These are phyloP conservation scores for Leccinum barrowsii DNA, from an alignment of 768 basidiomycete genomes.

Conservation along the genomic window DNA sequence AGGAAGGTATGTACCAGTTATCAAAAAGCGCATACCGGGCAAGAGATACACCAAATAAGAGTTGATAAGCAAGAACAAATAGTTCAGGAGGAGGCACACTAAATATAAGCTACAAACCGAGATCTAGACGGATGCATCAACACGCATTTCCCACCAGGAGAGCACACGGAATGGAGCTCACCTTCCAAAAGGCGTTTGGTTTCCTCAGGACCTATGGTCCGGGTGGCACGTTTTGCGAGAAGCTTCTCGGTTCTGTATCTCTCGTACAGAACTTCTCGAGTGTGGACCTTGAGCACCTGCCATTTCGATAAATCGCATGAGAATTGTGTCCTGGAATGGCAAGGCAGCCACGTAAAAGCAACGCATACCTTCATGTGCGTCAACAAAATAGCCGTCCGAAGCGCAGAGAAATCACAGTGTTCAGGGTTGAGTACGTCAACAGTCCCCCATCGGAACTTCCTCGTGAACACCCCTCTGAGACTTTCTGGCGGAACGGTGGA, in stretches of 20 bases:
- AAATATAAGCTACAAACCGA: constrained; percentile 41
- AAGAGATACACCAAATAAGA: constrained; percentile 8
- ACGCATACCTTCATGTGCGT: constrained; percentile 71
- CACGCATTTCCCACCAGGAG: constrained; percentile 21
- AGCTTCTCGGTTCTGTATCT: constrained; percentile 90
- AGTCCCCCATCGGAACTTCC: constrained; percentile 86
- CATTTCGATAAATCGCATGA: constrained; percentile 8
- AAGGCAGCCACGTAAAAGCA: constrained; percentile 18
- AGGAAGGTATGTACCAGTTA: constrained; percentile 1
- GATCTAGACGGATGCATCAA: constrained; percentile 34
- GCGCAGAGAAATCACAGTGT: constrained; percentile 84
- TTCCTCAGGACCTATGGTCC: constrained; percentile 72
- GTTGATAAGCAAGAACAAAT: constrained; percentile 25
- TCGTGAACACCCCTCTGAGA: constrained; percentile 69
- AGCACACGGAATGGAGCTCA: constrained; percentile 30
- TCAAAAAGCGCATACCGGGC: constrained; percentile 2
- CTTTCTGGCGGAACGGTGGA: constrained; percentile 59
- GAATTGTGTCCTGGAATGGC: constrained; percentile 8
- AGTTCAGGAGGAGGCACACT: constrained; percentile 12
- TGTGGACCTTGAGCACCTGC: constrained; percentile 77
- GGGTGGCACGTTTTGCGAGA: constrained; percentile 79
- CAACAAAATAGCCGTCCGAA: constrained; percentile 80
- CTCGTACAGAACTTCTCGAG: constrained; percentile 90
- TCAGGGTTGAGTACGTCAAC: constrained; percentile 82
- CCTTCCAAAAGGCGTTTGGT: constrained; percentile 72